phyloP scores from a whole-genome alignment of 73 alveolate species.

The Paramecium bursaria region DNA sequence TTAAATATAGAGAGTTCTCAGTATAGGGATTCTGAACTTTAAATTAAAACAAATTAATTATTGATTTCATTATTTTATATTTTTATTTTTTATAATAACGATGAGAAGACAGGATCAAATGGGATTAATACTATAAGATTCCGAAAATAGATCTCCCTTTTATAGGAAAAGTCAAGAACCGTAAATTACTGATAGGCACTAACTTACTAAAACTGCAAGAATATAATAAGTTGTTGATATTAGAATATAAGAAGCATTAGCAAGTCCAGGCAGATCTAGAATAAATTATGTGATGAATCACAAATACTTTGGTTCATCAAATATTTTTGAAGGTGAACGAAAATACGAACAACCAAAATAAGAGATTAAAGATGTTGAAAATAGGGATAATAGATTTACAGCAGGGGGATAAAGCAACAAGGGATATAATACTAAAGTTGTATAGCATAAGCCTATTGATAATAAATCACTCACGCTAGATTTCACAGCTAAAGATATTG shows the following conservation, averaged over 20 bases:
- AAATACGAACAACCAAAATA: slow-evolving; percentile 17
- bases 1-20: too few species aligned
- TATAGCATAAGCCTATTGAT: neutral
- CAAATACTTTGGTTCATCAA: slow-evolving; percentile 27
- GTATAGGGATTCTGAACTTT: too few species aligned
- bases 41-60: too few species aligned
- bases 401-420: slow-evolving; percentile 28
- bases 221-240: neutral
- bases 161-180: slow-evolving; percentile 26
- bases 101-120: too few species aligned
- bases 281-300: slow-evolving; percentile 14
- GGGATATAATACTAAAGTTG: neutral
- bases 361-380: neutral
- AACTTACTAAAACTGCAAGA: slow-evolving; percentile 43
- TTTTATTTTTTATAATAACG: too few species aligned
- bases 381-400: slow-evolving; percentile 17
- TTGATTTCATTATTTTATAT: too few species aligned
- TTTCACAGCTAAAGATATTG: slow-evolving; percentile 12
- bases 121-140: too few species aligned
- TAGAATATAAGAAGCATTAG: neutral
- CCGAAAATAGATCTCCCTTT: too few species aligned
- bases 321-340: slow-evolving; percentile 11
- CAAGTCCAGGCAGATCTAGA: slow-evolving; percentile 33
- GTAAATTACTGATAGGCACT: neutral
- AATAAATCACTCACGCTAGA: slow-evolving; percentile 31